Base-by-base conservation (phyloP, 1,284 basidiomycete genomes). In the Irpex sp. region DNA sequence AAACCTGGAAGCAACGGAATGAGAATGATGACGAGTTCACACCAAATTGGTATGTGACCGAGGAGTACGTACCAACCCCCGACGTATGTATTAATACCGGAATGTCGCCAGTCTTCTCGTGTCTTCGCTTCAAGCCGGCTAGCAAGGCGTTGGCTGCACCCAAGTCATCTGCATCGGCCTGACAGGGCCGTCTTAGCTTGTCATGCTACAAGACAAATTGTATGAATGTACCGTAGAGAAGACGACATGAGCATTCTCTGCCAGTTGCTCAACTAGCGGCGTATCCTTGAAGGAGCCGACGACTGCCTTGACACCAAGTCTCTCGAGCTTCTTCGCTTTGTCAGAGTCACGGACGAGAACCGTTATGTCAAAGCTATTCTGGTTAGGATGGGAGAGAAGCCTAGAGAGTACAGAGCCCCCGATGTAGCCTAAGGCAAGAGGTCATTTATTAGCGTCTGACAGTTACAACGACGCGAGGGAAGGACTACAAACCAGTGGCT, bases 131-230 rank as follows among this genome's bases (percentile, higher is more conserved):
- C 4, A 26, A 26, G 26, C 26, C 26, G 26, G 4, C 26, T 26
- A 26, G 3, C 26, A 26, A 26, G 26, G 26, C 26, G 3, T 26
- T 26, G 26, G 26, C 26, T 26, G 26, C 26, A 19, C 67, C 63
- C 5, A 78, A 61, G 59, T 81, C 70, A 64, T 85, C 83, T 2
- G 81, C 75, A 67, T 82, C 75, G 0, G 80, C 81, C 82, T 84
- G 58, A 9, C 13, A 15, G 11, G 33, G 49, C 7, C 13, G 7
- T 50, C 7, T 50, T 2, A 35, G 53, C 19, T 35, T 15, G 19
- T 31, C 15, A 7, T 31, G 37, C 26, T 3, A 26, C 26, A 26
- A 26, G 26, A 26, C 26, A 26, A 26, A 26, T 26, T 43, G 19
- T 13, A 7, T 59, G 8, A 31, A 9, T 9, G 36, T 65, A 70